Base-by-base conservation (phyloP, 1,284 basidiomycete genomes). In the Waitea zeae region DNA sequence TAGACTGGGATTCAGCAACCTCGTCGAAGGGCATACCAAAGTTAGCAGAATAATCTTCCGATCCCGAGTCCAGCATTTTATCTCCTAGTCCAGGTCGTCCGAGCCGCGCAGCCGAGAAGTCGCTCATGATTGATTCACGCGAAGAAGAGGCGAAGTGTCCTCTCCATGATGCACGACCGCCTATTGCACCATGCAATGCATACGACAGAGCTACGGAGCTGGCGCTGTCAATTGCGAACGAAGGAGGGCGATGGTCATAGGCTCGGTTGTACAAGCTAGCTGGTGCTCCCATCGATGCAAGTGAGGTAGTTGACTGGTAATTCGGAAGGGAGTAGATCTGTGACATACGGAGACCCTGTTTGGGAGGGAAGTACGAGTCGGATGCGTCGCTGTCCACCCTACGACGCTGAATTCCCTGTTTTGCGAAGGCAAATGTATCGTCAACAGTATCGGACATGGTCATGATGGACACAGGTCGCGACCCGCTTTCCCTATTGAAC, bases 61-160 rank as follows among this genome's bases (percentile, higher is more conserved):
- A 58, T n/a, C 57, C 57, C 13, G 59, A 67, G 19, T 79, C 70
- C 46, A 89, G 84, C 84, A 89, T 88, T 61, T 87, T 83, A 47
- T 88, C 86, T 0, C 86, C 83, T 2, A 89, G 52, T 2, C 75
- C 81, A 2, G 84, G 84, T 14, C 84, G 64, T 2, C 62, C 72
- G 3, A 81, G 49, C 7, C 64, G 61, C 41, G 59, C 53, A 2
- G 57, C 61, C 2, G 76, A 76, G 41, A 67, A 67, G 36, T 74
- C 69, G 38, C 80, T 86, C 43, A 62, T 53, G 22, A 67, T 49
- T 0, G 80, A 86, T 41, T 82, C 80, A 2, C 62, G 46, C 0
- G 78, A 82, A 14, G 52, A 47, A 12, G 9, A 14, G n/a, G 61
- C 64, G 11, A 58, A 60, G 44, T 76, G 80, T 28, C 61, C 60